These are phyloP conservation scores for Leishmania gerbilli DNA, from an alignment of 208 protist genomes.

Conservation along the genomic window DNA sequence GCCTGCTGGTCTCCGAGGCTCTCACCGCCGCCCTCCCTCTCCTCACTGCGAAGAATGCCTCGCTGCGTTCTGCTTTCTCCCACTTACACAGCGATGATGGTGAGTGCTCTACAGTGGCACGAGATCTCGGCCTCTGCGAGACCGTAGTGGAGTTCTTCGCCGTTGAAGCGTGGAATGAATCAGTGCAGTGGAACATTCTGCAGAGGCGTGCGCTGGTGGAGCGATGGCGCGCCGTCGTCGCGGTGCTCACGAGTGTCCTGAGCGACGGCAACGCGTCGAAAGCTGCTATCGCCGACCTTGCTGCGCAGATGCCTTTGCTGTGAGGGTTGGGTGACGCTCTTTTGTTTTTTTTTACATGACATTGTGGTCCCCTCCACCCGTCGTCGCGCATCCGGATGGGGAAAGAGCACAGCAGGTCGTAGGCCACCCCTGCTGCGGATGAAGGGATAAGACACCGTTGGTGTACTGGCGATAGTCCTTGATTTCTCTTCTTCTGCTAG, in stretches of 20 bases:
- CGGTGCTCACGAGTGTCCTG: constrained; percentile 27
- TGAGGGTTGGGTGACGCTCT: background rate
- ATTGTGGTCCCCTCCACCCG: background rate
- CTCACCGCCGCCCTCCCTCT: background rate
- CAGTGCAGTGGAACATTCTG: constrained; percentile 42
- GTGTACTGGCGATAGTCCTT: background rate
- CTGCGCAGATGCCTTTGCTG: constrained; percentile 43
- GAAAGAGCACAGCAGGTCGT: background rate
- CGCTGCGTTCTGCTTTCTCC: background rate
- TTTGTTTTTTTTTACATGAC: background rate
- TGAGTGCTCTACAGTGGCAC: background rate
- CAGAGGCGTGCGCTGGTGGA: constrained; percentile 18
- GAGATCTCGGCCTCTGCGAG: constrained; percentile 14
- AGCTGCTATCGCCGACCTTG: constrained; percentile 34
- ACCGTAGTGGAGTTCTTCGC: constrained; percentile 67
- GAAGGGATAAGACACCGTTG: background rate
- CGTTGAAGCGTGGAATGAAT: constrained; percentile 78
- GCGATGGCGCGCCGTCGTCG: constrained; percentile 26
- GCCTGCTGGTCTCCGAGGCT: background rate
- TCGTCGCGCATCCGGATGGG: background rate
- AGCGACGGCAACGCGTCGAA: constrained; percentile 23
- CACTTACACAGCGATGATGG: background rate
- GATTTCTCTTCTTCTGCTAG: background rate
- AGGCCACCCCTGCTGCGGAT: too few relatives aligned
- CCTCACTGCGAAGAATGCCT: background rate